Conservation (phyloP, 495 filamentous ascomycete genomes). For the Neurospora intermedia region DNA sequence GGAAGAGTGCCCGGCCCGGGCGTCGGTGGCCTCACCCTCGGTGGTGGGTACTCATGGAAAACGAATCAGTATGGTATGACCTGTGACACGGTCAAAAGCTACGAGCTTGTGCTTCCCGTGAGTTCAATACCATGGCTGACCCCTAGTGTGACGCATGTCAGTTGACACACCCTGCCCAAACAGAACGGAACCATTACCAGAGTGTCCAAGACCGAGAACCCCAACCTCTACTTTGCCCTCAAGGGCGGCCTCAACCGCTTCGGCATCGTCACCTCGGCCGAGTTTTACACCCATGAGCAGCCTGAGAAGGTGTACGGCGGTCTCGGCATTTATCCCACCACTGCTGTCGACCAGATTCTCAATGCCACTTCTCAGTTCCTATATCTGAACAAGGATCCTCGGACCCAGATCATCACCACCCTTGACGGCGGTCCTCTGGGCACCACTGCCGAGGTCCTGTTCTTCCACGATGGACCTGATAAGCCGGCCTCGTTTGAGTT, state of each 20-base stretch:
- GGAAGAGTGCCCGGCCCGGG: constrained; percentile 16
- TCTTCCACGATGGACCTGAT: constrained; percentile 49
- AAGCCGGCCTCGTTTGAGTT: constrained; percentile 44
- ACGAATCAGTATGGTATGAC: constrained; percentile 20
- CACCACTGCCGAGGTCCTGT: constrained; percentile 43
- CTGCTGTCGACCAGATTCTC: constrained; percentile 27
- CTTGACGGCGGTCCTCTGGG: constrained; percentile 32
- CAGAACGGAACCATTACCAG: constrained; percentile 18
- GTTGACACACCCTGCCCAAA: neutral
- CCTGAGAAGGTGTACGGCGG: constrained; percentile 21
- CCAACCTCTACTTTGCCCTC: constrained; percentile 48
- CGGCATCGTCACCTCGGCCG: constrained; percentile 42
- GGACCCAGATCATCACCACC: constrained; percentile 44
- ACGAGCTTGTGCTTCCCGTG: constrained; percentile 16
- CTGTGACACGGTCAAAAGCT: constrained; percentile 13
- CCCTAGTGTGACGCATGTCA: neutral
- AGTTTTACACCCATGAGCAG: constrained; percentile 34
- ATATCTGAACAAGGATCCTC: constrained; percentile 26
- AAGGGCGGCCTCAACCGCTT: constrained; percentile 42
- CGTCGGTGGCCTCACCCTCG: constrained; percentile 19
- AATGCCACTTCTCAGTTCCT: constrained; percentile 43
- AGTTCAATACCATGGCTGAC: neutral
- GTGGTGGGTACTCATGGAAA: constrained; percentile 22
- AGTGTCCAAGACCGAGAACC: constrained; percentile 18
- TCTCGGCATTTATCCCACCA: constrained; percentile 32